Base-by-base conservation (phyloP, 2,329 filamentous ascomycete species). In the Ophiostoma triangulosporum region DNA sequence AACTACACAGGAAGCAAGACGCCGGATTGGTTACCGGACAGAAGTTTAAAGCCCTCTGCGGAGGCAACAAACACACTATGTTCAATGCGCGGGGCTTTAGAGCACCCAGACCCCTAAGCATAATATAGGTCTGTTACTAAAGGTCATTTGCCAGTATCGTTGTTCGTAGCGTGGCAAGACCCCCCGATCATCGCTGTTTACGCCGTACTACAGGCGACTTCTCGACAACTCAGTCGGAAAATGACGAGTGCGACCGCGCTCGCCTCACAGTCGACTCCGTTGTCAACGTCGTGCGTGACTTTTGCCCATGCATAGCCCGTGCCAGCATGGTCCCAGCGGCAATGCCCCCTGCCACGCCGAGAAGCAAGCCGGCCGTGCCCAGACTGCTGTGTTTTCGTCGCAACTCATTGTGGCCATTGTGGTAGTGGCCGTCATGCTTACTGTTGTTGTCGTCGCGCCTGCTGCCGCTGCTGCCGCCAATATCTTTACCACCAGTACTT, bases 271-370 rank as follows among this genome's bases (percentile, higher is more conserved):
- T 17, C 20, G 38, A 43, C 38, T 43, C 38, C 3, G 38, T 24
- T 20, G 24, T 43, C 8, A 26, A 46, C 17, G n/a, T 29, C 17
- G n/a, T 29, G 8, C 26, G 43, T 0, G 43, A 29, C 15, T 11
- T 6, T 20, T 46, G 17, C 6, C 24, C 29, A 5, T 48, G 29
- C 27, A 57, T 26, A 0, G 33, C 48, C 38, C 38, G 48, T n/a
- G 48, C 55, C 15, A 58, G 12, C 3, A 58, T 35, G 1, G 55
- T 17, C 12, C 52, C 55, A 1, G 57, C 55, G 1, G 51, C 57
- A 24, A 57, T 53, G 20, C 53, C 55, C 2, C 57, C 53, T 1
- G 53, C 55, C 1, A 54, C 53, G 4, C 55, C 38, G 24, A 57
- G 40, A 11, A 58, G 33, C 36, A 54, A 20, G 29, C 46, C 32